Evolutionary conservation across 1,284 basidiomycete genomes (phyloP).

Genomic region (Ustilago loliicola): DNA sequence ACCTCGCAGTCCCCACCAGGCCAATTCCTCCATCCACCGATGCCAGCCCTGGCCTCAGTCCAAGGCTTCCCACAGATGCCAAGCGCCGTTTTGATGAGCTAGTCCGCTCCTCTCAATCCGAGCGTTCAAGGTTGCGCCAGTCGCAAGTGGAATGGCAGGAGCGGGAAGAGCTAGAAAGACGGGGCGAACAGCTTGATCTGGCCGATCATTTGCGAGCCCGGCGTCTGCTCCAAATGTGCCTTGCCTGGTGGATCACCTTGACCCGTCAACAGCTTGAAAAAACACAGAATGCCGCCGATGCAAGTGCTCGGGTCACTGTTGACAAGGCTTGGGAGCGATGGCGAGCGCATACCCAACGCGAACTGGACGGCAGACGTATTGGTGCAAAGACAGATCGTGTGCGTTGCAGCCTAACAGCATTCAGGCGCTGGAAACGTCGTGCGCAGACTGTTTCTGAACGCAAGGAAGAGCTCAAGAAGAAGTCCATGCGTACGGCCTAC

Average conservation of each 20-base stretch:
- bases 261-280: slow-evolving; percentile 29
- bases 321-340: slow-evolving; percentile 42
- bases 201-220: slow-evolving; percentile 41
- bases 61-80: slow-evolving; percentile 21
- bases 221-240: slow-evolving; percentile 23
- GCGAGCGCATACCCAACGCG: slow-evolving; percentile 2
- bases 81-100: slow-evolving; percentile 54
- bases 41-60: neutral
- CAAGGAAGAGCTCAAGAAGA: slow-evolving; percentile 42
- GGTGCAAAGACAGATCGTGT: slow-evolving; percentile 46
- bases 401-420: slow-evolving; percentile 48
- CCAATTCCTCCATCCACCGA: neutral
- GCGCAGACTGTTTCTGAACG: slow-evolving; percentile 12
- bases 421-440: slow-evolving; percentile 43
- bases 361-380: neutral
- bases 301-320: slow-evolving; percentile 26
- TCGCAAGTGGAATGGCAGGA: slow-evolving; percentile 19
- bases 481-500: slow-evolving; percentile 44
- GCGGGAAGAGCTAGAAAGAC: slow-evolving; percentile 19
- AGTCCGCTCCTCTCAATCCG: slow-evolving; percentile 41
- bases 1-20: no score
- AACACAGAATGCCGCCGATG: slow-evolving; percentile 27
- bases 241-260: slow-evolving; percentile 55
- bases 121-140: slow-evolving; percentile 28
- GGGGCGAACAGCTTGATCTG: slow-evolving; percentile 5